Conservation (phyloP, 1,284 basidiomycete genomes). For the Thelephora terrestris region DNA sequence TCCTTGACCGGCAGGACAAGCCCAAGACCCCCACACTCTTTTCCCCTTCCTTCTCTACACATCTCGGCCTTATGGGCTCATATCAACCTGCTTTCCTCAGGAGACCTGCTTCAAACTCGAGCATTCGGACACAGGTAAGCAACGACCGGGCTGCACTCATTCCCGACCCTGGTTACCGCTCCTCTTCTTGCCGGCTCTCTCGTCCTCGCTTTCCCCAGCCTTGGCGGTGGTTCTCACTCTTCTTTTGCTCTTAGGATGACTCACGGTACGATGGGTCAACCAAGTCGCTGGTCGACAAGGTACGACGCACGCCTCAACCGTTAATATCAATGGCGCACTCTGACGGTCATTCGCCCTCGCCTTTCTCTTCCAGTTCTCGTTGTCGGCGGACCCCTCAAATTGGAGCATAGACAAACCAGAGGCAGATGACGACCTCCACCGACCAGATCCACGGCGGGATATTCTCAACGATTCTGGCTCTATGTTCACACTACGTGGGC, state of each 20-base stretch:
- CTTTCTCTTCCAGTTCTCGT: constrained; percentile 43
- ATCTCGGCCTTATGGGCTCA: background rate
- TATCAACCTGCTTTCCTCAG: background rate
- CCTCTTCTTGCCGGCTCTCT: background rate
- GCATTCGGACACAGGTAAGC: background rate
- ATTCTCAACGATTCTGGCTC: constrained; percentile 50
- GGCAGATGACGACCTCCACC: constrained; percentile 64
- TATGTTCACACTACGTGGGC: constrained; percentile 62
- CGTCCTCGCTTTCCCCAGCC: too few species aligned
- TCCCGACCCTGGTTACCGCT: background rate
- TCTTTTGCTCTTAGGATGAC: background rate
- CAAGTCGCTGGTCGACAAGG: background rate
- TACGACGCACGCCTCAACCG: background rate
- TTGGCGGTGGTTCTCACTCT: too few species aligned
- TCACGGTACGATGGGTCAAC: background rate
- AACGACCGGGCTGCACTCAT: background rate
- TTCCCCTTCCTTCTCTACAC: background rate
- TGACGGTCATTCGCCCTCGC: background rate
- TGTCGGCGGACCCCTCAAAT: constrained; percentile 57
- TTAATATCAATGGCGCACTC: background rate
- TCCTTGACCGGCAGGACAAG: too few species aligned
- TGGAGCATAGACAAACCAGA: constrained; percentile 54
- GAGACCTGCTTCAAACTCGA: background rate
- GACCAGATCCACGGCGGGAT: constrained; percentile 66
- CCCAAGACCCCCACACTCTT: too few species aligned